These are phyloP conservation scores for Globisporangium parvum DNA, from an alignment of 352 stramenopile species.

Conservation along the genomic window DNA sequence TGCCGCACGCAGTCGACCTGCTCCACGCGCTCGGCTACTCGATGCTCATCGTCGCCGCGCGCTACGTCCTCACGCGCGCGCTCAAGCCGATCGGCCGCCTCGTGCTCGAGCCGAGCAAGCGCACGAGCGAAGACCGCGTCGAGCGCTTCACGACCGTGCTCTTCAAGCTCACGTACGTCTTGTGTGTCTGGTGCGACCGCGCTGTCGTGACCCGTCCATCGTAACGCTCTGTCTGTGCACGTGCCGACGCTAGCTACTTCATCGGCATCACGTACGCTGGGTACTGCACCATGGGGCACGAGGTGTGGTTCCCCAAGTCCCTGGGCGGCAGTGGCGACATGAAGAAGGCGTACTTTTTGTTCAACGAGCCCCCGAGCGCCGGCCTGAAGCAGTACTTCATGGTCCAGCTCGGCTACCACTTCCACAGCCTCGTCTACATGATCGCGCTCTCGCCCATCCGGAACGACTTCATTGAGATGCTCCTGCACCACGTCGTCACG, in stretches of 20 bases:
- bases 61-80: conserved; percentile 24
- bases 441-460: conserved; percentile 45
- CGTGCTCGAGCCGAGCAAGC: conserved; percentile 48
- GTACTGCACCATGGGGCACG: conserved; percentile 33
- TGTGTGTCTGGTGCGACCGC: not conserved
- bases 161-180: conserved; percentile 58
- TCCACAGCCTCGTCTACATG: conserved; percentile 51
- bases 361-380: conserved; percentile 26
- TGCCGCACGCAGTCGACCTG: conserved; percentile 48
- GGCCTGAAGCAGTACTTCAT: conserved; percentile 42
- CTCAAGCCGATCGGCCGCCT: conserved; percentile 41
- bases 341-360: conserved; percentile 22
- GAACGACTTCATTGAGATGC: conserved; percentile 58
- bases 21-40: conserved; percentile 25
- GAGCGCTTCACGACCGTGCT: conserved; percentile 62
- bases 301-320: conserved; percentile 34
- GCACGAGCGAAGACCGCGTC: conserved; percentile 40
- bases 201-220: not conserved
- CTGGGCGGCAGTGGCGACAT: conserved; percentile 32
- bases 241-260: conserved; percentile 33
- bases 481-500: conserved; percentile 46
- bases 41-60: conserved; percentile 31
- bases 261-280: conserved; percentile 33
- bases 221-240: not conserved
- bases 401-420: conserved; percentile 52